Evolutionary conservation across 495 filamentous ascomycete species (phyloP).

Genomic region (Penicillium paradoxum): DNA sequence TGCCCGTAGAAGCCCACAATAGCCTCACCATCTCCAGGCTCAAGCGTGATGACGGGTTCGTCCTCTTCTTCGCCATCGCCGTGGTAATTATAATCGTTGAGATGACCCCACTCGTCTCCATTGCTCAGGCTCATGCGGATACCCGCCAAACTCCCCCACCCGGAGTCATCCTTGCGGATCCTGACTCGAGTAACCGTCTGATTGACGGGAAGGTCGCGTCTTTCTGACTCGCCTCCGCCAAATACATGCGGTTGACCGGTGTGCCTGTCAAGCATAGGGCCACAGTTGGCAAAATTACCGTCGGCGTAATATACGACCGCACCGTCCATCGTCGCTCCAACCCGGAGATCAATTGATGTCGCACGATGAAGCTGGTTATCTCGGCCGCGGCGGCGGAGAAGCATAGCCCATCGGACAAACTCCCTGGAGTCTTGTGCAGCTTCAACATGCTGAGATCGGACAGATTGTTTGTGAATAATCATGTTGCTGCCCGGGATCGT

Average conservation of each 20-base stretch:
- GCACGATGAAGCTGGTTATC: conserved; percentile 20
- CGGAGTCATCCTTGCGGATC: conserved; percentile 11
- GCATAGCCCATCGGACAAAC: conserved; percentile 4
- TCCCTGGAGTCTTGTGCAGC: neutral
- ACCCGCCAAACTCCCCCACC: conserved; percentile 22
- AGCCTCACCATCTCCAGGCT: conserved; percentile 24
- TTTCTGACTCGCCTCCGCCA: conserved; percentile 28
- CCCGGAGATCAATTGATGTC: conserved; percentile 31
- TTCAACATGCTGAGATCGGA: neutral
- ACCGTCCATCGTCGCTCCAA: conserved; percentile 34
- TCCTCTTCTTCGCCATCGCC: neutral
- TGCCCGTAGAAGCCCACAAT: conserved; percentile 42
- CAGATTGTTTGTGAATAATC: conserved; percentile 17
- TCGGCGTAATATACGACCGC: conserved; percentile 35
- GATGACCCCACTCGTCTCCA: conserved; percentile 26
- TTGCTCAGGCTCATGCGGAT: conserved; percentile 33
- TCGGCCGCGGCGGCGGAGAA: conserved; percentile 3
- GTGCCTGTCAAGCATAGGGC: conserved; percentile 13
- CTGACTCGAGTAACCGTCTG: conserved; percentile 29
- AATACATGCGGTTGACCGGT: conserved; percentile 9
- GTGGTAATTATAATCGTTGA: conserved; percentile 19
- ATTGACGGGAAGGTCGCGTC: conserved; percentile 22
- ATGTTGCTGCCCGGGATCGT: conserved; percentile 16
- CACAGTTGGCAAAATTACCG: conserved; percentile 29
- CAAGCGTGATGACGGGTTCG: conserved; percentile 8